Percentiles rank a stretch among this genome's conserved stretches.
Conservation (phyloP, 495 filamentous ascomycete genomes). For the Penicillium manginii region DNA sequence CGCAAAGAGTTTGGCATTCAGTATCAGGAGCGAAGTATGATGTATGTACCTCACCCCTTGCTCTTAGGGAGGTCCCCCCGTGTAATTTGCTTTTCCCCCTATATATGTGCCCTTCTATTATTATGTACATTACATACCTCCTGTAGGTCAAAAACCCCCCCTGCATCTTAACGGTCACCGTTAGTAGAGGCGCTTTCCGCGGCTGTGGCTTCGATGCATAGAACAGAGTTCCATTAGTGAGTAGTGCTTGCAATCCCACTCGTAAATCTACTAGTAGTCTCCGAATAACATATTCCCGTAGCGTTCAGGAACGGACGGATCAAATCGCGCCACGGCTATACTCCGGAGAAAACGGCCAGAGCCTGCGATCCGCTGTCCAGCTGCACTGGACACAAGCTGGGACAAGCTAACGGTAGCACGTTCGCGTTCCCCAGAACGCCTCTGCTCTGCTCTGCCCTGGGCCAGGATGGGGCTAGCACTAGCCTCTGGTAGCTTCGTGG, state of each 20-base stretch:
- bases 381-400: background rate
- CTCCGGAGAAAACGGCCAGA: background rate
- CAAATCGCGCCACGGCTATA: background rate
- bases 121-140: no score
- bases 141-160: background rate
- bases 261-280: background rate
- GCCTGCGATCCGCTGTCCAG: background rate
- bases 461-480: background rate
- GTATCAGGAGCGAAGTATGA: no score
- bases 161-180: constrained; percentile 10
- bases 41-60: no score
- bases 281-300: background rate
- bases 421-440: constrained; percentile 2
- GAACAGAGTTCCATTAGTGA: background rate
- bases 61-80: no score
- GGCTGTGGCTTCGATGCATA: constrained; percentile 23
- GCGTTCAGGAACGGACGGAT: background rate
- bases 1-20: no score
- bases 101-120: no score
- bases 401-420: background rate
- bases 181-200: constrained; percentile 28
- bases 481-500: background rate
- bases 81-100: no score
- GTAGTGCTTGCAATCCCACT: background rate
- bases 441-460: background rate